A percentile compares a stretch with the other conserved stretches of the same genome.
phyloP scores from a whole-genome alignment of 805 yeast species.

The Saccharomycopsis fibuligera region DNA sequence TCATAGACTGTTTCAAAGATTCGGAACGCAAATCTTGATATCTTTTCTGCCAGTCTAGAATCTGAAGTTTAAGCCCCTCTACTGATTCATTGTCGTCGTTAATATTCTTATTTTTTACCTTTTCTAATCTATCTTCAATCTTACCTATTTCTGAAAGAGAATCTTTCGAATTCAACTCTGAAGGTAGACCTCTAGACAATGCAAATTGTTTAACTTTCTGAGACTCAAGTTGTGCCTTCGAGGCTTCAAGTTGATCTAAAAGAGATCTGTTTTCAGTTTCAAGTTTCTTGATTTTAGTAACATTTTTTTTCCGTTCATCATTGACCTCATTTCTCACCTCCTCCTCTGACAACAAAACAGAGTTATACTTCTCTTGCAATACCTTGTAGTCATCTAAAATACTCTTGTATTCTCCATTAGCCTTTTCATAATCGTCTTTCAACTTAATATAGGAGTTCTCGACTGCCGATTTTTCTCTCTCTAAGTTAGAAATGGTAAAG shows the following conservation, averaged over 20 bases:
- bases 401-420: slow-evolving; percentile 13
- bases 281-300: slow-evolving; percentile 4
- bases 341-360: slow-evolving; percentile 13
- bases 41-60: slow-evolving; percentile 44
- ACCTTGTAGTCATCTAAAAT: slow-evolving; percentile 19
- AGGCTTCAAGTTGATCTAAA: slow-evolving; percentile 8
- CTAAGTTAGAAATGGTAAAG: slow-evolving; percentile 15
- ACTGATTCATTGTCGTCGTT: slow-evolving; percentile 22
- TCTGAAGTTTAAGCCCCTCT: slow-evolving; percentile 31
- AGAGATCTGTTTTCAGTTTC: slow-evolving; percentile 11
- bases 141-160: slow-evolving; percentile 8
- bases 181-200: background rate
- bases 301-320: slow-evolving; percentile 13
- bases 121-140: slow-evolving; percentile 13
- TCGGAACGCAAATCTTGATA: slow-evolving; percentile 41
- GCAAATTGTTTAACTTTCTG: slow-evolving; percentile 6
- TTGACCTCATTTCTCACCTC: slow-evolving; percentile 9
- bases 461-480: slow-evolving; percentile 13
- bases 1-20: slow-evolving; percentile 25
- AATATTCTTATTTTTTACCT: slow-evolving; percentile 3
- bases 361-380: slow-evolving; percentile 19
- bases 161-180: slow-evolving; percentile 6
- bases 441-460: slow-evolving; percentile 12
- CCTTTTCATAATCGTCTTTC: slow-evolving; percentile 11
- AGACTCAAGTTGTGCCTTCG: slow-evolving; percentile 8